Evolutionary conservation across 1,284 basidiomycete species (phyloP).

Genomic region (Boletus smithii): DNA sequence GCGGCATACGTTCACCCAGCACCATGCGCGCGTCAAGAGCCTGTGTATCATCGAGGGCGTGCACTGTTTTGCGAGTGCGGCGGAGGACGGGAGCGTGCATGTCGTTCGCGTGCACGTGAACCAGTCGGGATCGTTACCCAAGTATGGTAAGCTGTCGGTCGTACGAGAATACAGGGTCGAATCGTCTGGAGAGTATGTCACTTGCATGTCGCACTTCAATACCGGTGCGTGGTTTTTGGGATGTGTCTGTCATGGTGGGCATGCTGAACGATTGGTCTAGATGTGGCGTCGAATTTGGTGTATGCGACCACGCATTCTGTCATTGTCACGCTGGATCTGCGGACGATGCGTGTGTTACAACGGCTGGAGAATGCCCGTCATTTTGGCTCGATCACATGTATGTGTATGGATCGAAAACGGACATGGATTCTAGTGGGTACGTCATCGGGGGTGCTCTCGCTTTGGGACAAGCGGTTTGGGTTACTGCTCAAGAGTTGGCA

Average conservation of each 20-base stretch:
- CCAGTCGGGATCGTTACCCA: constrained; percentile 59
- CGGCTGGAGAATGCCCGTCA: constrained; percentile 83
- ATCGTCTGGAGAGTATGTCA: constrained; percentile 70
- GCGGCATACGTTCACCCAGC: constrained; percentile 72
- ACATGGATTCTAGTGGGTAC: constrained; percentile 91
- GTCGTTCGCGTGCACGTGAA: constrained; percentile 77
- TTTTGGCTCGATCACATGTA: constrained; percentile 79
- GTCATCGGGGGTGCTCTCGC: constrained; percentile 73
- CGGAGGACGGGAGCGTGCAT: constrained; percentile 82
- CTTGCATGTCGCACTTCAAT: constrained; percentile 73
- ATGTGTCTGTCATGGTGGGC: not conserved
- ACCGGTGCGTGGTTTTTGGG: constrained; percentile 48
- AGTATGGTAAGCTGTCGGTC: constrained; percentile 76
- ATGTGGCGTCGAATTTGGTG: constrained; percentile 71
- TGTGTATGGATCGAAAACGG: constrained; percentile 79
- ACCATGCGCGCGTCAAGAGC: constrained; percentile 76
- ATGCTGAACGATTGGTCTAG: constrained; percentile 35
- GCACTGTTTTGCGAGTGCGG: constrained; percentile 87
- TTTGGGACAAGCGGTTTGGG: constrained; percentile 96
- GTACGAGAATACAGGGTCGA: constrained; percentile 73
- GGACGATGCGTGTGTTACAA: constrained; percentile 77
- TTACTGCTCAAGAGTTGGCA: constrained; percentile 87
- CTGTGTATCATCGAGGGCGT: constrained; percentile 80
- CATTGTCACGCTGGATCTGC: constrained; percentile 80
- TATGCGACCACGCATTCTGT: constrained; percentile 81